Percentiles rank a stretch among this genome's conserved stretches.
phyloP scores from a whole-genome alignment of 1,284 basidiomycete species.

The Trichosporon sp. region DNA sequence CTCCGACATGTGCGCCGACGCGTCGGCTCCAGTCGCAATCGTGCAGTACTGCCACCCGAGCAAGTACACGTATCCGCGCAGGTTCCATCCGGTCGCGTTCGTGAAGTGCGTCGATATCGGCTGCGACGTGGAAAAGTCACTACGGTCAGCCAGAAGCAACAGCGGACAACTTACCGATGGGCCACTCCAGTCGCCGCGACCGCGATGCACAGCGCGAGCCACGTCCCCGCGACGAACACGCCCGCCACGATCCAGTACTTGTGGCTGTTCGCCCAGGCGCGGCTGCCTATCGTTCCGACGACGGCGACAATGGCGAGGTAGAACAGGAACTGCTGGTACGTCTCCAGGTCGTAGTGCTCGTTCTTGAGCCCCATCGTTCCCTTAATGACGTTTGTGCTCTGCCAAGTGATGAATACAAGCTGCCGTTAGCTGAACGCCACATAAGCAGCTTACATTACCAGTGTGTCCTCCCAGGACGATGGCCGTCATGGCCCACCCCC shows the following conservation, averaged over 20 bases:
- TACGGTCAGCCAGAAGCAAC: neutral
- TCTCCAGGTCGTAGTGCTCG: slow-evolving; percentile 26
- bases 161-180: slow-evolving; percentile 19
- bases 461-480: slow-evolving; percentile 47
- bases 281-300: slow-evolving; percentile 37
- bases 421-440: slow-evolving; percentile 9
- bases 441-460: slow-evolving; percentile 33
- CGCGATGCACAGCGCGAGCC: slow-evolving; percentile 39
- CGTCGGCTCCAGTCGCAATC: slow-evolving; percentile 38
- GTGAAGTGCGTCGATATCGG: slow-evolving; percentile 24
- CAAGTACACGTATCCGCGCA: slow-evolving; percentile 39
- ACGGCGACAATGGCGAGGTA: slow-evolving; percentile 40
- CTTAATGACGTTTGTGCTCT: slow-evolving; percentile 36
- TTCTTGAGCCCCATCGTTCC: slow-evolving; percentile 41
- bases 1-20: slow-evolving; percentile 39
- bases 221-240: slow-evolving; percentile 23
- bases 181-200: slow-evolving; percentile 33
- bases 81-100: slow-evolving; percentile 34
- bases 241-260: slow-evolving; percentile 41
- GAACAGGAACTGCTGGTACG: slow-evolving; percentile 41
- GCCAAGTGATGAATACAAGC: slow-evolving; percentile 43
- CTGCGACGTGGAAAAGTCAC: slow-evolving; percentile 9
- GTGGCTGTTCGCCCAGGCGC: slow-evolving; percentile 38
- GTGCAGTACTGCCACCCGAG: slow-evolving; percentile 45
- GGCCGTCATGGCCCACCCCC: slow-evolving; percentile 47